Base-by-base conservation (phyloP, 352 stramenopile genomes). In the Thalassiosira livingstoniorum region DNA sequence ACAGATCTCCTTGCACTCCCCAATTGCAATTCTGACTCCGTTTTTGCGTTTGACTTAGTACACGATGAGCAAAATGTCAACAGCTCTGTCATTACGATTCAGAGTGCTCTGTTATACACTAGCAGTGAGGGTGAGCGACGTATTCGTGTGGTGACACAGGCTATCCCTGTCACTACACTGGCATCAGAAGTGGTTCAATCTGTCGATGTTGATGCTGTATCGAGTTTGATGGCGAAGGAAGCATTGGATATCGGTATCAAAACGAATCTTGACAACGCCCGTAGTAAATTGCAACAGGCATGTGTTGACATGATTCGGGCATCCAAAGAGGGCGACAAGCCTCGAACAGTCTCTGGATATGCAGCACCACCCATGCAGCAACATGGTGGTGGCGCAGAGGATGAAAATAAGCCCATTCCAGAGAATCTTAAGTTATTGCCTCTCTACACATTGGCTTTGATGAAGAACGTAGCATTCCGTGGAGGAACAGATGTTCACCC, bases 91-190 rank as follows among this genome's bases (percentile, higher is more conserved):
- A 97, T 99, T 43, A 98, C 96, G 0, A 86, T 99, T 25, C 97
- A 99, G 87, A 94, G 96, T 47, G 97, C 96, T 1, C 86, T 99
- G 71, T 92, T 99, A 67, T 99, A 99, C 89, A 99, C 98, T 0
- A 99, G 96, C 72, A 98, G 96, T 31, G 92, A 94, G 5, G 97
- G 97, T 34, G 96, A 99, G 87, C 95, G 98, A 42, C 96, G 98
- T 65, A 99, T 99, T 75, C 96, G 97, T 67, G 97, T 99, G 42
- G 97, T 99, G 89, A 99, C 97, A n/a, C 74, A 99, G 51, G 98
- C 96, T 57, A 89, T 99, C 39, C 97, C 97, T 4, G 96, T 99
- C 1, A 93, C 92, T 21, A 81, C 70, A 10, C 62, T 92, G 4
- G 85, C 80, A 78, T 95, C 72, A 0, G 97, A 98, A 69, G 83